A percentile compares a stretch with the other conserved stretches of the same genome.
These are phyloP conservation scores for Phytophthora boehmeriae DNA, from an alignment of 352 stramenopile genomes.

Conservation along the genomic window DNA sequence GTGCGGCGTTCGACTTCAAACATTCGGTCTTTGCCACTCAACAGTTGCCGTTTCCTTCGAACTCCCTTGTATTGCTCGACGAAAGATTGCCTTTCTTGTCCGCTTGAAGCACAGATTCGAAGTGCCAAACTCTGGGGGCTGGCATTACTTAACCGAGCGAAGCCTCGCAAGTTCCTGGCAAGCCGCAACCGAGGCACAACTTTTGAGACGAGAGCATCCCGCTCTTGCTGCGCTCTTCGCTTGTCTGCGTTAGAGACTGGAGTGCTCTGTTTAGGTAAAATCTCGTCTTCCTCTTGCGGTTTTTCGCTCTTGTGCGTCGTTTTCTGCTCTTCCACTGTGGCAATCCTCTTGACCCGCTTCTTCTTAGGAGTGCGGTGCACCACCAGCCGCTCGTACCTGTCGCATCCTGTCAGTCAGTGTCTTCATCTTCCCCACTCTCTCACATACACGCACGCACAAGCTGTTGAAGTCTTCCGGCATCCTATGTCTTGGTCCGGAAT, in stretches of 20 bases:
- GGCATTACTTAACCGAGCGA: slow-evolving; percentile 20
- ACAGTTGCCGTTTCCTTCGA: neutral
- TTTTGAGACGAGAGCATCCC: slow-evolving; percentile 7
- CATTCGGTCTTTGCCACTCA: neutral
- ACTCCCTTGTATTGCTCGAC: slow-evolving; percentile 9
- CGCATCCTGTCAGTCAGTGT: neutral
- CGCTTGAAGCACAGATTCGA: slow-evolving; percentile 15
- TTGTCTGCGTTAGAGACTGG: neutral
- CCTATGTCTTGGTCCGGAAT: too few relatives aligned
- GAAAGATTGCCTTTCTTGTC: slow-evolving; percentile 7
- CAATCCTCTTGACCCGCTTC: slow-evolving; percentile 11
- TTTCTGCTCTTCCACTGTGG: neutral
- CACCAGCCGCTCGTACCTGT: slow-evolving; percentile 47
- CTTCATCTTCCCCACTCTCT: neutral
- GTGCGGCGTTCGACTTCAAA: slow-evolving; percentile 7
- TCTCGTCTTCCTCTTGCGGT: neutral
- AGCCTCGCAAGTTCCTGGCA: slow-evolving; percentile 28
- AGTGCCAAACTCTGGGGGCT: slow-evolving; percentile 24
- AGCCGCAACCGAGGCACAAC: slow-evolving; percentile 24
- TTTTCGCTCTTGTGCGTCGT: neutral
- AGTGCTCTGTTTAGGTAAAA: neutral
- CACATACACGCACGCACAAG: slow-evolving; percentile 15
- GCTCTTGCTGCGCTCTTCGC: slow-evolving; percentile 10
- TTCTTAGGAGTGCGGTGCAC: slow-evolving; percentile 17
- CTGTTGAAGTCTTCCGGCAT: slow-evolving; percentile 38